Conservation (phyloP, 345 rosid genomes). For the Alliaria petiolata region DNA sequence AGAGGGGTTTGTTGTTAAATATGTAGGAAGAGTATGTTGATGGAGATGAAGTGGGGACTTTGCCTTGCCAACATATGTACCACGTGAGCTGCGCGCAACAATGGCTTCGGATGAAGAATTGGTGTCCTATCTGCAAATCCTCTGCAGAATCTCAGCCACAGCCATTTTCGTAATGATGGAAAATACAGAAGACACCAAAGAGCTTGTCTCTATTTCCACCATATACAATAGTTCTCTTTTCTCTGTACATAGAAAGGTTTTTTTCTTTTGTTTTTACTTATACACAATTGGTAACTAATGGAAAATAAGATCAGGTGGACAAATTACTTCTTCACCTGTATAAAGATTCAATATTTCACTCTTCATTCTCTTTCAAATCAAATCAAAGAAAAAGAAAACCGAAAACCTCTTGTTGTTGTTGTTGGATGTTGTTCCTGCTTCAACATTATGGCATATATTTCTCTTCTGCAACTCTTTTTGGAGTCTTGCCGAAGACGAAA, state of each 20-base stretch:
- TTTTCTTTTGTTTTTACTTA: neutral
- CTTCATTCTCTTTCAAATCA: too few relatives aligned
- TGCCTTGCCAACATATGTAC: slow-evolving; percentile 70
- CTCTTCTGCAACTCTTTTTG: too few relatives aligned
- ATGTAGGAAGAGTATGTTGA: slow-evolving; percentile 78
- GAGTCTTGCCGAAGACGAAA: too few relatives aligned
- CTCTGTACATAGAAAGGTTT: slow-evolving; percentile 23
- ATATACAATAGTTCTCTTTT: neutral
- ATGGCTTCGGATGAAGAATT: slow-evolving; percentile 90
- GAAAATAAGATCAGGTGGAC: slow-evolving; percentile 33
- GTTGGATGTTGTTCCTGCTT: too few relatives aligned
- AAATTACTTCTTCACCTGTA: neutral
- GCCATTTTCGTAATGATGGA: slow-evolving; percentile 23
- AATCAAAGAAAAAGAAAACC: too few relatives aligned
- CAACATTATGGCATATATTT: too few relatives aligned
- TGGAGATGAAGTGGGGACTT: slow-evolving; percentile 71
- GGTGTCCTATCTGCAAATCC: slow-evolving; percentile 95
- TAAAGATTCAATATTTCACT: slow-evolving; percentile 5
- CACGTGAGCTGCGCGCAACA: slow-evolving; percentile 64
- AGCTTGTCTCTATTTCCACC: neutral
- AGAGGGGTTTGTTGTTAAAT: neutral
- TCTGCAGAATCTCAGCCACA: slow-evolving; percentile 46
- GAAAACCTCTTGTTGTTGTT: too few relatives aligned
- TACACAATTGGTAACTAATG: slow-evolving; percentile 23
- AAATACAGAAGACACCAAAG: neutral